Evolutionary conservation across 352 stramenopile genomes (phyloP).

Genomic region (Phytophthora palmivora): DNA sequence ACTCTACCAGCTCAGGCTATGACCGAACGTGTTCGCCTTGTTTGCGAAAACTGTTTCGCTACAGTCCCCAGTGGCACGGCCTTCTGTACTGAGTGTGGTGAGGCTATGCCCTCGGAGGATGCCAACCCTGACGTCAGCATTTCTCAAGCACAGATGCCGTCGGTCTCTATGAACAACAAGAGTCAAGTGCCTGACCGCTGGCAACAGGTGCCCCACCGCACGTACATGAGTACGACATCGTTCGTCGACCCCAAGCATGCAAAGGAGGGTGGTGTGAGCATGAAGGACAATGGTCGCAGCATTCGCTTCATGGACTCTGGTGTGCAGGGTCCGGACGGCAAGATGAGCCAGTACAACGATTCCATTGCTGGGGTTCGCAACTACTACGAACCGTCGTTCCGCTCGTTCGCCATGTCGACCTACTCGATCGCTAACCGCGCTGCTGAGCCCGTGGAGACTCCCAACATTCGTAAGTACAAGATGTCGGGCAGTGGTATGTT

Average conservation of each 20-base stretch:
- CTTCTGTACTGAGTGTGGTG: slow-evolving; percentile 90
- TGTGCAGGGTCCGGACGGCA: slow-evolving; percentile 84
- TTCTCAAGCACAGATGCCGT: slow-evolving; percentile 88
- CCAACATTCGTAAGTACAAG: slow-evolving; percentile 93
- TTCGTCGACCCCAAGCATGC: slow-evolving; percentile 89
- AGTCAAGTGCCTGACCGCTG: slow-evolving; percentile 83
- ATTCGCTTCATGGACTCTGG: slow-evolving; percentile 90
- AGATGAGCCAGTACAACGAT: slow-evolving; percentile 88
- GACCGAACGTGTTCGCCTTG: slow-evolving; percentile 76
- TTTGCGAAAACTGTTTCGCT: slow-evolving; percentile 91
- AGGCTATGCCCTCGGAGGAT: slow-evolving; percentile 84
- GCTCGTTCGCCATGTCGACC: slow-evolving; percentile 89
- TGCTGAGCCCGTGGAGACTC: slow-evolving; percentile 86
- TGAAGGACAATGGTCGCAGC: slow-evolving; percentile 81
- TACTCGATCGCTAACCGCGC: slow-evolving; percentile 91
- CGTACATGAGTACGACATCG: slow-evolving; percentile 87
- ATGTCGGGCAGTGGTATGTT: slow-evolving; percentile 88
- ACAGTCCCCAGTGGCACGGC: slow-evolving; percentile 83
- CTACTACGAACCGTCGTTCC: slow-evolving; percentile 91
- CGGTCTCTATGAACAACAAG: slow-evolving; percentile 80
- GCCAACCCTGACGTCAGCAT: slow-evolving; percentile 84
- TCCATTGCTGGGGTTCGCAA: slow-evolving; percentile 74
- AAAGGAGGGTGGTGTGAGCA: slow-evolving; percentile 68
- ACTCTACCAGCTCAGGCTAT: slow-evolving; percentile 62
- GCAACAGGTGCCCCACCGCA: slow-evolving; percentile 86